Conservation (phyloP, 176 grass and related monocot species). For the Saccharum spontaneum region DNA sequence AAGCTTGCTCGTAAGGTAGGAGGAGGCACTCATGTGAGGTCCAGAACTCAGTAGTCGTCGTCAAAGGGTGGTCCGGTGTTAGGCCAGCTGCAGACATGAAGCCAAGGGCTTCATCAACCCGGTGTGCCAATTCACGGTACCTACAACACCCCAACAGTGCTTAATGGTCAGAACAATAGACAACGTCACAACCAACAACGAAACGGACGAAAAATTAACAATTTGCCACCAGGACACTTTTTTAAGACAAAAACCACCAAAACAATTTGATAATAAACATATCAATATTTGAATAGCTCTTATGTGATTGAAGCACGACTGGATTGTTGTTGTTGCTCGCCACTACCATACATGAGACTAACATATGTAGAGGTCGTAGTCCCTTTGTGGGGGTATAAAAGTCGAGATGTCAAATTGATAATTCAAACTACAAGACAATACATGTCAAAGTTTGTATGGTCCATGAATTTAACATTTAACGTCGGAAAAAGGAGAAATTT, state of each 20-base stretch:
- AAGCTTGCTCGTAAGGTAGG: constrained; percentile 79
- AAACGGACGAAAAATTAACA: not conserved
- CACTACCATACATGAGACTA: too few relatives aligned
- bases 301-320: too few relatives aligned
- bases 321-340: too few relatives aligned
- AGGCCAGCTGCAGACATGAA: constrained; percentile 87
- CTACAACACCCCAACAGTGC: constrained; percentile 35
- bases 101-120: constrained; percentile 81
- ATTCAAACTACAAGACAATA: too few relatives aligned
- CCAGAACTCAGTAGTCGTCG: constrained; percentile 88
- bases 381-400: too few relatives aligned
- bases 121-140: constrained; percentile 82
- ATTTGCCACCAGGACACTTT: not conserved
- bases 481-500: not conserved
- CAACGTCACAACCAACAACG: not conserved
- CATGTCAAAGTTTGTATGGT: not conserved
- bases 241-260: not conserved
- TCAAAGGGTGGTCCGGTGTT: constrained; percentile 76
- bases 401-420: too few relatives aligned
- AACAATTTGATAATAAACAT: too few relatives aligned
- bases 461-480: not conserved
- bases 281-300: not conserved
- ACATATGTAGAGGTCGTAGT: not conserved
- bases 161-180: not conserved
- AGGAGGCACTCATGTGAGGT: constrained; percentile 95